Conservation (phyloP, 805 yeast species). For the Kuraishia piskuri region DNA sequence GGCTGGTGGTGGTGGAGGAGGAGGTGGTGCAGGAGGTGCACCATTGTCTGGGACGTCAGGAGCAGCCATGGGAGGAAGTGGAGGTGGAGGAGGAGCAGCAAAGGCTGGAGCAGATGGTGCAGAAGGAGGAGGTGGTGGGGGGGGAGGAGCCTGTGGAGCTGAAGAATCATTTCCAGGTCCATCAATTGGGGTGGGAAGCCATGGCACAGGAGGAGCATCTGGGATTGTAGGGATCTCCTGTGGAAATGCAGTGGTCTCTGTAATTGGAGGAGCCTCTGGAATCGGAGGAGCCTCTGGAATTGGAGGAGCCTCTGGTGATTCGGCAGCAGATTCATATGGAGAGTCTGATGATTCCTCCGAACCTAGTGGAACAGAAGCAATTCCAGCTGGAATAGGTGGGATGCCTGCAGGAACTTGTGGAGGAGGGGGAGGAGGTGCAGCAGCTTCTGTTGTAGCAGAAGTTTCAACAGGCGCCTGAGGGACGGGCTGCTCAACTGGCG, state of each 20-base stretch:
- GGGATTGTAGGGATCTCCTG: conserved; percentile 8
- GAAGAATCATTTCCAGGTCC: conserved; percentile 11
- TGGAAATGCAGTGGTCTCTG: conserved; percentile 10
- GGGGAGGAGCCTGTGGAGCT: conserved; percentile 18
- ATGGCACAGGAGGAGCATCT: conserved; percentile 1
- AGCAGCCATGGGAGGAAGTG: conserved; percentile 22
- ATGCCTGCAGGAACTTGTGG: conserved; percentile 10
- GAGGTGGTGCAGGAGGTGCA: conserved; percentile 25
- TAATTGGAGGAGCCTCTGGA: conserved; percentile 8
- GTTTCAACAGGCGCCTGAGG: not conserved
- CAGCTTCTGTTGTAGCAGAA: not conserved
- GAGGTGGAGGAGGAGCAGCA: conserved; percentile 33
- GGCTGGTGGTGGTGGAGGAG: conserved; percentile 21
- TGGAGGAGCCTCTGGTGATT: conserved; percentile 7
- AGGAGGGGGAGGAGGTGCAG: conserved; percentile 11
- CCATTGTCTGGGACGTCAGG: conserved; percentile 24
- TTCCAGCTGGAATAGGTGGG: conserved; percentile 3
- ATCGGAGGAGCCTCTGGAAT: conserved; percentile 8
- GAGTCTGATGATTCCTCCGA: conserved; percentile 1
- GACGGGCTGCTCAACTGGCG: not conserved
- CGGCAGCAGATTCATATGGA: conserved; percentile 6
- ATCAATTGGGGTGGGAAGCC: not conserved
- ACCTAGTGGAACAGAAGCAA: conserved; percentile 7
- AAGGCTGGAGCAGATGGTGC: conserved; percentile 21
- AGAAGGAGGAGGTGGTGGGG: conserved; percentile 20